Evolutionary conservation across 176 grass and related monocot species (phyloP).

Genomic region (Aegilops sharonensis): DNA sequence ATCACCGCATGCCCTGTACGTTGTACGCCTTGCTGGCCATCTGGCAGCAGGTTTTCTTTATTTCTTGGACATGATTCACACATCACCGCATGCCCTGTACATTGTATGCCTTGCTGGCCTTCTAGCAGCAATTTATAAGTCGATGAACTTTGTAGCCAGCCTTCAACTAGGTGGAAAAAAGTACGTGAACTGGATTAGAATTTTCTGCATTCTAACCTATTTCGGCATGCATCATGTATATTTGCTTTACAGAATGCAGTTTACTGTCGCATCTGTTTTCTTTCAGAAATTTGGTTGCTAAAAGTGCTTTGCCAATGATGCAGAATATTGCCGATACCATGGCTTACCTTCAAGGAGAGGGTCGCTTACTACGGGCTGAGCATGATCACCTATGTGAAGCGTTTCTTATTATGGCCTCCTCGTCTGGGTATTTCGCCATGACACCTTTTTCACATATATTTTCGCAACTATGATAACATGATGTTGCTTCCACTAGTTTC

Average conservation of each 20-base stretch:
- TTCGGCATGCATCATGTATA: slow-evolving; percentile 16
- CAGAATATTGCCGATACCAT: slow-evolving; percentile 96
- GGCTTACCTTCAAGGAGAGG: slow-evolving; percentile 92
- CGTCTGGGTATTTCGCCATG: slow-evolving; percentile 64
- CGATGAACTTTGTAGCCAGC: neutral
- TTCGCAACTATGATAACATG: slow-evolving; percentile 1
- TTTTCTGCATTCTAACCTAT: slow-evolving; percentile 6
- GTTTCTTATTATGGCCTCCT: slow-evolving; percentile 95
- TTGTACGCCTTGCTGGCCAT: neutral
- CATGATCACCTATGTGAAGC: slow-evolving; percentile 98
- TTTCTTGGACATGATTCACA: neutral
- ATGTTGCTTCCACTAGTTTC: slow-evolving; percentile 18
- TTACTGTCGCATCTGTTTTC: neutral
- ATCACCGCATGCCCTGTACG: neutral
- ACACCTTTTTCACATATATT: slow-evolving; percentile 23
- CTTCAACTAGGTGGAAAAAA: slow-evolving; percentile 10
- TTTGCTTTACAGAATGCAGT: neutral
- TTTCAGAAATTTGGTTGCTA: slow-evolving; percentile 21
- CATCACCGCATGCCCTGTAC: neutral
- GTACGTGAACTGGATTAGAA: slow-evolving; percentile 3
- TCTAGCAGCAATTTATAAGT: neutral
- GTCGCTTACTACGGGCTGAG: slow-evolving; percentile 76
- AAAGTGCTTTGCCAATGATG: slow-evolving; percentile 26
- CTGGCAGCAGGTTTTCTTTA: too few relatives aligned
- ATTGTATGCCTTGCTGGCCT: neutral